These are phyloP conservation scores for Alnus glutinosa DNA, from an alignment of 306 rosid species.

Conservation along the genomic window DNA sequence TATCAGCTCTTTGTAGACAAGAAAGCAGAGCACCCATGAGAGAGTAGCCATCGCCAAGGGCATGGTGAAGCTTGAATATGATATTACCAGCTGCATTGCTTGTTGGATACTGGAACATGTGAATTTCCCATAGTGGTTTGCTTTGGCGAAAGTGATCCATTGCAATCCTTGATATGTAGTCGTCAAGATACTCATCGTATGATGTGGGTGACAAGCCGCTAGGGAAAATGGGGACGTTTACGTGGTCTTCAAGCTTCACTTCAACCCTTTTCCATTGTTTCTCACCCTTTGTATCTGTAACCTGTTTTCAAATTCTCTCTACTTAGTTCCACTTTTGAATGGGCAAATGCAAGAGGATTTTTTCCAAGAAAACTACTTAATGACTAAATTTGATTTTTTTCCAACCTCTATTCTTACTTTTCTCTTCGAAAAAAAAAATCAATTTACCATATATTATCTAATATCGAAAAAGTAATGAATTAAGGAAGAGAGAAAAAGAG, in stretches of 20 bases:
- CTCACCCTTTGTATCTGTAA: not conserved
- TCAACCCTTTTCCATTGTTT: conserved; percentile 10
- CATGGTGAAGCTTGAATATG: conserved; percentile 18
- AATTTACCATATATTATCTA: not conserved
- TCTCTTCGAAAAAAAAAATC: no score
- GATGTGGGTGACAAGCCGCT: not conserved
- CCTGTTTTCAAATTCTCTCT: not conserved
- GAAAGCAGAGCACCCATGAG: conserved; percentile 25
- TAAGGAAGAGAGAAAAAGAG: conserved; percentile 18
- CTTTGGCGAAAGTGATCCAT: not conserved
- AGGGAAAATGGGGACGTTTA: conserved; percentile 12
- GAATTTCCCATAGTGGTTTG: conserved; percentile 22
- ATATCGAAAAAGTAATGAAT: no score
- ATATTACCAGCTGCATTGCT: conserved; percentile 6
- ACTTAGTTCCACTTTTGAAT: no score
- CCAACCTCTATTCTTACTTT: no score
- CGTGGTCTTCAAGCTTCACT: conserved; percentile 5
- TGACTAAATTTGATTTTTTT: no score
- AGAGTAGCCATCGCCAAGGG: conserved; percentile 27
- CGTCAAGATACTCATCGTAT: not conserved
- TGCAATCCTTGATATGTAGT: conserved; percentile 14
- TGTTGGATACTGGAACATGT: conserved; percentile 17
- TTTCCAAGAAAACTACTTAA: no score
- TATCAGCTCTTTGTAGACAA: conserved; percentile 8
- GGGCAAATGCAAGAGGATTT: no score